phyloP scores from a whole-genome alignment of 2,329 filamentous ascomycete genomes.

The Delphinella strobiligena region DNA sequence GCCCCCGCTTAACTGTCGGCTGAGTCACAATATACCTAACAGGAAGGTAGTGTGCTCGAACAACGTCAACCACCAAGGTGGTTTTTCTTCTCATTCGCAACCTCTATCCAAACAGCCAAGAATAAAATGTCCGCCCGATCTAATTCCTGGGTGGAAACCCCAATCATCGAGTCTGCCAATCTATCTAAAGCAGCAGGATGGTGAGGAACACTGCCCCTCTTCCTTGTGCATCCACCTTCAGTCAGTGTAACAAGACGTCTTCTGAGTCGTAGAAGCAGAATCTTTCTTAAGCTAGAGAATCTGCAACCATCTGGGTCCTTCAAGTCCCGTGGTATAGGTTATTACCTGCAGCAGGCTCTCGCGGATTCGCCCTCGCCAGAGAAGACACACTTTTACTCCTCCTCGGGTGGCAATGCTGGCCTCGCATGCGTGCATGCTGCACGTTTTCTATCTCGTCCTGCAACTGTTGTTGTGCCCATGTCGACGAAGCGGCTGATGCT shows the following conservation, averaged over 20 bases:
- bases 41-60: too few species aligned
- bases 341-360: slow-evolving; percentile 49
- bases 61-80: too few species aligned
- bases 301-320: slow-evolving; percentile 77
- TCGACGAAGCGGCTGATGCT: slow-evolving; percentile 59
- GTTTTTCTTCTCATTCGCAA: neutral
- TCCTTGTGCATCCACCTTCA: too few species aligned
- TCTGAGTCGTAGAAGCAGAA: slow-evolving; percentile 48
- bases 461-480: slow-evolving; percentile 63
- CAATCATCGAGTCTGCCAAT: slow-evolving; percentile 53
- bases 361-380: slow-evolving; percentile 23
- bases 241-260: too few species aligned
- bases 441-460: slow-evolving; percentile 47
- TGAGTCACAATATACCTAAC: too few species aligned
- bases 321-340: slow-evolving; percentile 61
- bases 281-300: slow-evolving; percentile 78
- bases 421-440: slow-evolving; percentile 70
- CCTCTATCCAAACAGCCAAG: neutral
- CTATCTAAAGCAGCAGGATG: slow-evolving; percentile 62
- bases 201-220: slow-evolving; percentile 31
- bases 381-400: slow-evolving; percentile 61
- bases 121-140: slow-evolving; percentile 1
- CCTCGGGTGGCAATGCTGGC: slow-evolving; percentile 73
- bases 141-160: slow-evolving; percentile 58
- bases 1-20: too few species aligned